These are phyloP conservation scores for Wallacemonas sp. DNA, from an alignment of 208 protist species.

Conservation along the genomic window DNA sequence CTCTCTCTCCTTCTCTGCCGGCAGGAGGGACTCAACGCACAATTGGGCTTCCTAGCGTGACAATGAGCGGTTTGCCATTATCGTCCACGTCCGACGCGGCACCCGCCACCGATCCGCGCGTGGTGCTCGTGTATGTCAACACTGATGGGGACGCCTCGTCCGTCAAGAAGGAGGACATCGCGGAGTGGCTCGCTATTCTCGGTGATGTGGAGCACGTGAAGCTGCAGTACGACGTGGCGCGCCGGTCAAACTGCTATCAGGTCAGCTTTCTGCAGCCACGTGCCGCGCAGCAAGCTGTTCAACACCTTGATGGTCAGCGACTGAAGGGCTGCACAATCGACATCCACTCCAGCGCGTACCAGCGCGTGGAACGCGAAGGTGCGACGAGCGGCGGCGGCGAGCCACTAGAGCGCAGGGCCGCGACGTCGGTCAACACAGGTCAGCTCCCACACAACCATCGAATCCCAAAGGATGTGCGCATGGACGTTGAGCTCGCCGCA, in stretches of 20 bases:
- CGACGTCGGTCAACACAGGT: slow-evolving; percentile 14
- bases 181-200: slow-evolving; percentile 73
- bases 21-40: no score
- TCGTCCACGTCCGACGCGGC: no score
- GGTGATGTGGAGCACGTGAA: slow-evolving; percentile 70
- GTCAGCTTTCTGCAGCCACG: slow-evolving; percentile 48
- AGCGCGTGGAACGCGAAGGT: not conserved
- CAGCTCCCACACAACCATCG: slow-evolving; percentile 64
- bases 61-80: no score
- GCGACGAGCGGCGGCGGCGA: no score
- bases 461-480: slow-evolving; percentile 60
- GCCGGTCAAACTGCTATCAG: slow-evolving; percentile 48
- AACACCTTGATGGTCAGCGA: slow-evolving; percentile 58
- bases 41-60: not conserved
- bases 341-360: slow-evolving; percentile 57
- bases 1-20: no score
- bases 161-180: slow-evolving; percentile 61
- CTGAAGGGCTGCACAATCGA: slow-evolving; percentile 68
- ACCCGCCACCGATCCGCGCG: slow-evolving; percentile 30
- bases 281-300: slow-evolving; percentile 59
- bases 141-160: slow-evolving; percentile 18
- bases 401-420: no score
- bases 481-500: slow-evolving; percentile 55
- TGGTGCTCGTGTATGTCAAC: slow-evolving; percentile 65
- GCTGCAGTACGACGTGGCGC: slow-evolving; percentile 67